Evolutionary conservation across 768 basidiomycete species (phyloP).

Genomic region (Suillus subaureus): DNA sequence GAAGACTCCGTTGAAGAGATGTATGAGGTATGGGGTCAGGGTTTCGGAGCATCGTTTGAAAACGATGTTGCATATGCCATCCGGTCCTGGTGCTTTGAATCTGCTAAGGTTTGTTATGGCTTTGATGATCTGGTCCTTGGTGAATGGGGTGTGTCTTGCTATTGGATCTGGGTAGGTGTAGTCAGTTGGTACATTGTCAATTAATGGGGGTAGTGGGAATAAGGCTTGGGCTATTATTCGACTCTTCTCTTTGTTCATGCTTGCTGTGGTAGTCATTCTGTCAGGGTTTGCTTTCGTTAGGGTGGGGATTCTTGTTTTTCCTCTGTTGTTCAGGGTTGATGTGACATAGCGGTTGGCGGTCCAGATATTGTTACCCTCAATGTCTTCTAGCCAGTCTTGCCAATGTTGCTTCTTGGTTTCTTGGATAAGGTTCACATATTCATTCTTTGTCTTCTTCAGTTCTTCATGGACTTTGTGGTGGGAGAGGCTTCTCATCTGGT

Average conservation of each 20-base stretch:
- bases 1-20: slow-evolving; percentile 12
- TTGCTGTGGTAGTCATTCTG: background rate
- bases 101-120: slow-evolving; percentile 14
- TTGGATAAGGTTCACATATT: slow-evolving; percentile 18
- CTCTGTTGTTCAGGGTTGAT: background rate
- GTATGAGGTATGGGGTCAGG: background rate
- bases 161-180: slow-evolving; percentile 9
- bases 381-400: slow-evolving; percentile 25
- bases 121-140: slow-evolving; percentile 12
- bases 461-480: slow-evolving; percentile 30
- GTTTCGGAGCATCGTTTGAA: slow-evolving; percentile 16
- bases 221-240: slow-evolving; percentile 20
- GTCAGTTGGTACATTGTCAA: background rate
- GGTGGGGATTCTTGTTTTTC: slow-evolving; percentile 10
- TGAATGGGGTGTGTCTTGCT: slow-evolving; percentile 6
- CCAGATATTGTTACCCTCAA: slow-evolving; percentile 21
- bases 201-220: slow-evolving; percentile 22
- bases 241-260: slow-evolving; percentile 23
- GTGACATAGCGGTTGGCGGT: slow-evolving; percentile 12
- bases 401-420: slow-evolving; percentile 23
- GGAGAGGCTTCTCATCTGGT: slow-evolving; percentile 6
- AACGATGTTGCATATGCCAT: slow-evolving; percentile 25
- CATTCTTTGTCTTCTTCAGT: slow-evolving; percentile 11
- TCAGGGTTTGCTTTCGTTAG: background rate
- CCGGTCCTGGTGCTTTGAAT: background rate